Base-by-base conservation (phyloP, 495 filamentous ascomycete species). In the Aspergillus taichungensis region DNA sequence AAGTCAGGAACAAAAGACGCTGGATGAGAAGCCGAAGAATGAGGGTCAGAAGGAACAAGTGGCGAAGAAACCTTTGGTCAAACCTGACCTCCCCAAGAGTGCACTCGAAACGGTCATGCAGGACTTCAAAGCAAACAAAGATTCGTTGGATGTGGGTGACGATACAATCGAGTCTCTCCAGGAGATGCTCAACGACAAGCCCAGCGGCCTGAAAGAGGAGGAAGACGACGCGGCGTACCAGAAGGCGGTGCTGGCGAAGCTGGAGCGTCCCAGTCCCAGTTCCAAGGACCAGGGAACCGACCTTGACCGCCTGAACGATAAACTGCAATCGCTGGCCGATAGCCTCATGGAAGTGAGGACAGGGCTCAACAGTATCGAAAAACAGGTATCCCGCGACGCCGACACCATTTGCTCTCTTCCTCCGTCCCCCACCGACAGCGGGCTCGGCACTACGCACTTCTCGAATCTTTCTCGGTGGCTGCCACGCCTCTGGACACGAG, bases 301-400 rank as follows among this genome's bases (percentile, higher is more conserved):
- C 10, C 60, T 80, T n/a, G 66, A 73, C 30, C 68, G 75, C 39
- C 72, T 88, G 68, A 75, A 73, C 43, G 68, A 74, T 47, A 75
- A 78, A 5, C 60, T 85, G 8, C 64, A 72, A 39, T 79, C 75
- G 3, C 72, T 84, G 13, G 68, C 73, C 30, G 66, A 75, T 3
- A 78, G 78, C 45, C 85, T 89, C 47, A 73, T 74, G 2, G 77
- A 80, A 14, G 77, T 85, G 13, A 82, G 80, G 47, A 71, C 75
- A 40, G 83, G 82, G 2, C 78, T 88, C 30, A 72, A 79, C 50
- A 69, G 75, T 11, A 64, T 88, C n/a, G 82, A 85, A 62, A 65
- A 75, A 30, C 71, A 78, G 43, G 65, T 86, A 29, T 69, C 66
- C 28, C 63, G 57, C 2, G 63, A 74, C n/a, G 48, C 54, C 6